Evolutionary conservation across 163 green algal genomes (phyloP).

Genomic region (Prototheca stagnorum): DNA sequence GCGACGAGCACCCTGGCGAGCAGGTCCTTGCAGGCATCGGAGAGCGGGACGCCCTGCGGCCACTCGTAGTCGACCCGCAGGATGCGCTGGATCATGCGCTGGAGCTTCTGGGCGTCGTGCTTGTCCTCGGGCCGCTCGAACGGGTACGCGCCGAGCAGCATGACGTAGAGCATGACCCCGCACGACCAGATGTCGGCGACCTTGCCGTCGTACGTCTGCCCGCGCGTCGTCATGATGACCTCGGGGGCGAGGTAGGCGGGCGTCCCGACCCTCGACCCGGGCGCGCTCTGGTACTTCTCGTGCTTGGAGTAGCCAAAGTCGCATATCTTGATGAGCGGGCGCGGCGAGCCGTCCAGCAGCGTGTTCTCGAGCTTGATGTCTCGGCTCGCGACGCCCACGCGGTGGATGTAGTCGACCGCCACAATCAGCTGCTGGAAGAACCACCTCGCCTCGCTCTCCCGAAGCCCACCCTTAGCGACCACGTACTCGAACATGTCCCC

Average conservation of each 20-base stretch:
- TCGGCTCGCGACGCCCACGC: slow-evolving; percentile 50
- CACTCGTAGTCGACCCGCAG: slow-evolving; percentile 77
- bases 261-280: slow-evolving; percentile 69
- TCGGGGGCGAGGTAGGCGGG: slow-evolving; percentile 85
- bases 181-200: slow-evolving; percentile 75
- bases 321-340: slow-evolving; percentile 65
- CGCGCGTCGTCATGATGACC: slow-evolving; percentile 80
- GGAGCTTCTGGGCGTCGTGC: slow-evolving; percentile 87
- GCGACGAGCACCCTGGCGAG: slow-evolving; percentile 31
- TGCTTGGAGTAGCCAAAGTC: slow-evolving; percentile 49
- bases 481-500: slow-evolving; percentile 94
- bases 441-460: slow-evolving; percentile 77
- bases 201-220: slow-evolving; percentile 82
- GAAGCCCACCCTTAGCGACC: slow-evolving; percentile 57
- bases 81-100: slow-evolving; percentile 74
- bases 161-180: slow-evolving; percentile 96
- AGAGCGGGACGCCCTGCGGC: slow-evolving; percentile 54
- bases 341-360: slow-evolving; percentile 59
- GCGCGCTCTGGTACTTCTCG: slow-evolving; percentile 81
- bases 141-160: slow-evolving; percentile 93
- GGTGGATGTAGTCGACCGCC: slow-evolving; percentile 77
- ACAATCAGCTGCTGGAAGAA: slow-evolving; percentile 92
- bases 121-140: slow-evolving; percentile 96
- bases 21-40: slow-evolving; percentile 48
- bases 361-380: slow-evolving; percentile 77